Evolutionary conservation across 148 eudicot genomes (phyloP).

Genomic region (Dysphania ambrosioides): DNA sequence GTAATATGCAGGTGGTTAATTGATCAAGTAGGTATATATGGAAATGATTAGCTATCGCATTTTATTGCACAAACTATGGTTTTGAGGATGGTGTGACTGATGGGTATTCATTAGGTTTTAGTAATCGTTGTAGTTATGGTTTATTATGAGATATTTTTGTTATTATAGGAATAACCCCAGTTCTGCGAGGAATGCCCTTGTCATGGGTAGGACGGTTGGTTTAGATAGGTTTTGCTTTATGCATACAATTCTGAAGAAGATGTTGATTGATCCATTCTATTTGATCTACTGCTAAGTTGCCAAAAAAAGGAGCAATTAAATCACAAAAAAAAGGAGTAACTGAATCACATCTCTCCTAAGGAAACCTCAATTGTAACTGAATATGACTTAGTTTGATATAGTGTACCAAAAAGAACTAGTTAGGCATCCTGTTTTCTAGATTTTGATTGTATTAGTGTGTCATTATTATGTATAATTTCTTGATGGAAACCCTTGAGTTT

Average conservation of each 20-base stretch:
- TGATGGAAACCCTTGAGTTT: neutral
- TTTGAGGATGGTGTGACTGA: neutral
- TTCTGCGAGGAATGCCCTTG: neutral
- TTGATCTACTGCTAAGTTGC: neutral
- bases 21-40: neutral
- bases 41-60: constrained; percentile 1
- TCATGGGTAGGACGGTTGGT: neutral
- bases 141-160: no score
- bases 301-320: no score
- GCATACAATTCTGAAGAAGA: neutral
- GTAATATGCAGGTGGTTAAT: neutral
- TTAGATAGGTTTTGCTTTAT: neutral
- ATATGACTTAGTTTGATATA: no score
- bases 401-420: no score
- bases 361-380: no score
- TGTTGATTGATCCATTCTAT: neutral
- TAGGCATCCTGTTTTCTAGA: no score
- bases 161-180: neutral
- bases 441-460: neutral
- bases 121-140: no score
- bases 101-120: neutral
- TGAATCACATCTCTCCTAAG: no score
- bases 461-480: neutral
- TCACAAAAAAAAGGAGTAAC: no score
- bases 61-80: neutral